Evolutionary conservation across 805 yeast species (phyloP).

Genomic region (Candida maltosa): DNA sequence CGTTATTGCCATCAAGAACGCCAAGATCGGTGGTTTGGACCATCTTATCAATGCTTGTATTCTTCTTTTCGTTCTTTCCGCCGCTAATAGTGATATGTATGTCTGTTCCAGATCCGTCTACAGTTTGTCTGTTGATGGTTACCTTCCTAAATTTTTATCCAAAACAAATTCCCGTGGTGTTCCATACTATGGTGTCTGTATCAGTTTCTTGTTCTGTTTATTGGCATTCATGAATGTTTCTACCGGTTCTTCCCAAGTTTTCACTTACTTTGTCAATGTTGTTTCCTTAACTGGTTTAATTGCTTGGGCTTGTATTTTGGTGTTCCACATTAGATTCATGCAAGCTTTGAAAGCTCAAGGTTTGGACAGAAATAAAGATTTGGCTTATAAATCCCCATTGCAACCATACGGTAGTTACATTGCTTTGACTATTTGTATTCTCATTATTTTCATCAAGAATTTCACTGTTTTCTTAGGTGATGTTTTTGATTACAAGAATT

Average conservation of each 20-base stretch:
- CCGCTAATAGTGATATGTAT: conserved; percentile 76
- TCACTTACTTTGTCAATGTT: conserved; percentile 69
- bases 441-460: conserved; percentile 63
- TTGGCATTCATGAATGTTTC: conserved; percentile 72
- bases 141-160: conserved; percentile 68
- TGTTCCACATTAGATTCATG: conserved; percentile 65
- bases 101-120: conserved; percentile 74
- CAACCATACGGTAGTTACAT: conserved; percentile 67
- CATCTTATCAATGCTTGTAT: conserved; percentile 77
- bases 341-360: conserved; percentile 69
- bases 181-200: conserved; percentile 56
- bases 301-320: conserved; percentile 70
- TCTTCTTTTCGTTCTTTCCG: conserved; percentile 73
- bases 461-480: conserved; percentile 67
- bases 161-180: conserved; percentile 68
- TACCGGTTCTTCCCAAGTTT: conserved; percentile 52
- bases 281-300: conserved; percentile 73
- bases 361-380: conserved; percentile 45
- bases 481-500: conserved; percentile 55
- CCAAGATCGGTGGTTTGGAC: conserved; percentile 63
- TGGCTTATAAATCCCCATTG: conserved; percentile 62
- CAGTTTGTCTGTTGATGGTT: conserved; percentile 68
- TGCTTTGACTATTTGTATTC: conserved; percentile 50
- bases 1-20: conserved; percentile 73
- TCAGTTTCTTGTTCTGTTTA: conserved; percentile 53